Conservation (phyloP, 2,329 filamentous ascomycete genomes). For the Sphaerostilbella broomeana region DNA sequence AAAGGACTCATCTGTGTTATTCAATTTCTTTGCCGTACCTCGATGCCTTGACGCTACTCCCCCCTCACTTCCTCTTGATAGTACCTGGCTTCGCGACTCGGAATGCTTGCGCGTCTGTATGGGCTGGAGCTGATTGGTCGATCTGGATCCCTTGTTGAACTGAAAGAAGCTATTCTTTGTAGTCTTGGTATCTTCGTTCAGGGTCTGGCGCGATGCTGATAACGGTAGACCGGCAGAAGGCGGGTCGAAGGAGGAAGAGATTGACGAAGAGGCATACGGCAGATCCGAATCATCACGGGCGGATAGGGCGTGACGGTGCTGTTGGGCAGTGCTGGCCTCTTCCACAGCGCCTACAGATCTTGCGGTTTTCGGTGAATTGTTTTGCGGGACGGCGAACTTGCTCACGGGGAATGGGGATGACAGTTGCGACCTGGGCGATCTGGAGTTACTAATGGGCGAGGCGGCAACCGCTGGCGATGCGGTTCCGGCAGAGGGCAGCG, state of each 20-base stretch:
- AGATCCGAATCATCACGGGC: conserved; percentile 18
- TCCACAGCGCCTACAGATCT: conserved; percentile 13
- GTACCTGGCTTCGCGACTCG: conserved; percentile 32
- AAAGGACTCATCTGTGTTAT: neutral
- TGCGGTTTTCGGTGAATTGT: conserved; percentile 20
- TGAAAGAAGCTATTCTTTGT: conserved; percentile 46
- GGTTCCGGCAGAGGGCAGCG: conserved; percentile 24
- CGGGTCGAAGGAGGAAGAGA: conserved; percentile 22
- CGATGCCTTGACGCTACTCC: conserved; percentile 22
- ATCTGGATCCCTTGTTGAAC: conserved; percentile 42
- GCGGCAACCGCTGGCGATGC: conserved; percentile 18
- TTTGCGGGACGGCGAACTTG: conserved; percentile 32
- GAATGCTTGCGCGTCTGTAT: conserved; percentile 26
- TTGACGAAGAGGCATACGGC: conserved; percentile 19
- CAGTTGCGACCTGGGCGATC: conserved; percentile 38
- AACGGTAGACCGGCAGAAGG: conserved; percentile 17
- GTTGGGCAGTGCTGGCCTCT: conserved; percentile 13
- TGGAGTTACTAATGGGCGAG: conserved; percentile 31
- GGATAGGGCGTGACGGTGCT: conserved; percentile 22
- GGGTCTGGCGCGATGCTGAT: conserved; percentile 19
- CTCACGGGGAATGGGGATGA: conserved; percentile 40
- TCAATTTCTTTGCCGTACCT: conserved; percentile 25
- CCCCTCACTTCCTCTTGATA: conserved; percentile 32
- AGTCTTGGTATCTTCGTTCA: conserved; percentile 35
- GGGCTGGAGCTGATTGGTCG: conserved; percentile 29